A percentile compares a stretch with the other conserved stretches of the same genome.
These are phyloP conservation scores for Ophiostoma triangulosporum DNA, from an alignment of 2,329 filamentous ascomycete species.

Conservation along the genomic window DNA sequence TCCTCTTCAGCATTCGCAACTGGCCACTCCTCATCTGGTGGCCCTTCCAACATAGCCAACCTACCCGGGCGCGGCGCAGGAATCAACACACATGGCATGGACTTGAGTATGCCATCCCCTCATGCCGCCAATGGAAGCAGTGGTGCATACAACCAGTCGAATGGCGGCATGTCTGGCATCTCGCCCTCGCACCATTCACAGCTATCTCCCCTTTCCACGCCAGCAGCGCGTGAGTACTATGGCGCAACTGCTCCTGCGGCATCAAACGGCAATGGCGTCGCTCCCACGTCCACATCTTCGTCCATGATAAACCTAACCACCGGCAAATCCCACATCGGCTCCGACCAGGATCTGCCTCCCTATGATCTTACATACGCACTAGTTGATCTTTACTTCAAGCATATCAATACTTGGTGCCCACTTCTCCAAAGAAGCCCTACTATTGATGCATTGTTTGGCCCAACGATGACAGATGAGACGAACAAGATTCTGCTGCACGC, in stretches of 20 bases:
- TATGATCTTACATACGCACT: slow-evolving; percentile 62
- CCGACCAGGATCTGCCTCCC: slow-evolving; percentile 57
- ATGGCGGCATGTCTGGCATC: slow-evolving; percentile 20
- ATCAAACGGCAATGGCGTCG: slow-evolving; percentile 10
- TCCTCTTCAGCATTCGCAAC: slow-evolving; percentile 20
- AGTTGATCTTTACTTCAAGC: slow-evolving; percentile 65
- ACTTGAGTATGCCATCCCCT: slow-evolving; percentile 35
- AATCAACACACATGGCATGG: slow-evolving; percentile 27
- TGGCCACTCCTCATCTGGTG: background rate
- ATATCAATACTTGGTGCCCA: slow-evolving; percentile 75
- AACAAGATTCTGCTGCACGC: slow-evolving; percentile 75
- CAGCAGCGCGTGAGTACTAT: slow-evolving; percentile 38
- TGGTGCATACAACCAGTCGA: background rate
- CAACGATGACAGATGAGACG: slow-evolving; percentile 61
- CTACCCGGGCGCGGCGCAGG: slow-evolving; percentile 19
- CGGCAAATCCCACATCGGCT: slow-evolving; percentile 25
- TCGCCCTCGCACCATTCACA: slow-evolving; percentile 24
- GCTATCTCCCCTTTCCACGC: slow-evolving; percentile 22
- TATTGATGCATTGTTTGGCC: slow-evolving; percentile 68
- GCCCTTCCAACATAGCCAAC: background rate
- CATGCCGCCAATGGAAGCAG: slow-evolving; percentile 17
- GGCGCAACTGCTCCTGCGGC: slow-evolving; percentile 16
- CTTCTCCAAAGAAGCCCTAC: slow-evolving; percentile 79
- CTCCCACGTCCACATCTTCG: slow-evolving; percentile 12
- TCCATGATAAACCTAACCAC: slow-evolving; percentile 40